These are phyloP conservation scores for Russula virescens DNA, from an alignment of 768 basidiomycete genomes.

Conservation along the genomic window DNA sequence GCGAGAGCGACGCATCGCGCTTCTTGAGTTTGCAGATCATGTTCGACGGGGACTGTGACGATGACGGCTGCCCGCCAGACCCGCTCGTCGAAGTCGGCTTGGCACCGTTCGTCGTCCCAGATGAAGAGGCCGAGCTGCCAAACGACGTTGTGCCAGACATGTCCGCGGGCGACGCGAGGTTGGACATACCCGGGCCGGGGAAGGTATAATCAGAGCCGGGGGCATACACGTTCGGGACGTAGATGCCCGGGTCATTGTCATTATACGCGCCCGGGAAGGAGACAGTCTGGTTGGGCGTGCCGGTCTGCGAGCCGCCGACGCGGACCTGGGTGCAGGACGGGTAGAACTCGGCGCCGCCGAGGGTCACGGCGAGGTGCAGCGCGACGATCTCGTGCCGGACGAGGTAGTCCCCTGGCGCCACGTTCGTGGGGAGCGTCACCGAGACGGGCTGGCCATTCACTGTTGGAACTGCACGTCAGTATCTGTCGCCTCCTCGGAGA, in stretches of 20 bases:
- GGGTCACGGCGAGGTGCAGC: slow-evolving; percentile 53
- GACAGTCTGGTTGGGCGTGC: slow-evolving; percentile 51
- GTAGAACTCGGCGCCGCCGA: slow-evolving; percentile 76
- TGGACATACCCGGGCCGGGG: slow-evolving; percentile 23
- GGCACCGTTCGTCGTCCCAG: too few relatives aligned
- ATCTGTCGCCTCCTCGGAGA: neutral
- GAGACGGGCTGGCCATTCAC: slow-evolving; percentile 27
- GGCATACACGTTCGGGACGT: slow-evolving; percentile 39
- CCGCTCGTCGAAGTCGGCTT: slow-evolving; percentile 4
- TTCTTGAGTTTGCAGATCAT: slow-evolving; percentile 11
- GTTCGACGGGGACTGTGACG: neutral
- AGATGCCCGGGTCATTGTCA: slow-evolving; percentile 67
- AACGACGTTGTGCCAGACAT: neutral
- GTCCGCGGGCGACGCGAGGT: slow-evolving; percentile 19
- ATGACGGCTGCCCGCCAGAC: neutral
- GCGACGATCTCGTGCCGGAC: slow-evolving; percentile 78
- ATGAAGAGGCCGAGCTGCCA: neutral
- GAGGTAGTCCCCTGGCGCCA: slow-evolving; percentile 67
- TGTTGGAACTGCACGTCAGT: neutral
- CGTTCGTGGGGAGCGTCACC: slow-evolving; percentile 35
- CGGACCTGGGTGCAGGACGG: slow-evolving; percentile 56
- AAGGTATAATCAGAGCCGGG: neutral
- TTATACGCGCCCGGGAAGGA: slow-evolving; percentile 68
- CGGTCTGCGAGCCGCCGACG: slow-evolving; percentile 50
- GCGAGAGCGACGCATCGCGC: neutral